Conservation (phyloP, 2,329 filamentous ascomycete species). For the Curvularia sp. region DNA sequence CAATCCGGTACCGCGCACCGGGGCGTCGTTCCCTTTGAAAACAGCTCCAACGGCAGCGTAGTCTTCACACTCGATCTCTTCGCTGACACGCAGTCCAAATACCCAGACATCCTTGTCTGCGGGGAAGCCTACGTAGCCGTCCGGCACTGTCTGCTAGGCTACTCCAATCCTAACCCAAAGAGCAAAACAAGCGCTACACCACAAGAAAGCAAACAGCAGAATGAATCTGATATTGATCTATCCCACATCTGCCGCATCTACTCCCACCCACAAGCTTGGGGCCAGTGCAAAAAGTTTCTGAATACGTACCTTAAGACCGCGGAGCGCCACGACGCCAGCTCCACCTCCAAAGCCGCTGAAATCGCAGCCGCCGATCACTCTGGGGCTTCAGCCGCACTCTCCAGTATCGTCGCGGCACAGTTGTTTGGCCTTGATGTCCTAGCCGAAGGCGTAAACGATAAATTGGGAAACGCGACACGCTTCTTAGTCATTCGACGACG, state of each 20-base stretch:
- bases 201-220: background rate
- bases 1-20: constrained; percentile 69
- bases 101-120: constrained; percentile 75
- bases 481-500: constrained; percentile 61
- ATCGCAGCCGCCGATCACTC: constrained; percentile 68
- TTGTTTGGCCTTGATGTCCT: constrained; percentile 73
- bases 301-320: constrained; percentile 70
- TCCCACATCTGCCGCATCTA: constrained; percentile 76
- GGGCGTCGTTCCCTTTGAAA: constrained; percentile 93
- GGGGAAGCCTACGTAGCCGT: constrained; percentile 87
- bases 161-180: background rate
- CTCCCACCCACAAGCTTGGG: constrained; percentile 94
- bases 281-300: constrained; percentile 84
- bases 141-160: constrained; percentile 82
- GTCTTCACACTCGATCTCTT: constrained; percentile 89
- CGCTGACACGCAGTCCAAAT: constrained; percentile 71
- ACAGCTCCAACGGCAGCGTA: constrained; percentile 92
- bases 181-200: background rate
- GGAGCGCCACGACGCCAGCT: constrained; percentile 84
- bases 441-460: constrained; percentile 73
- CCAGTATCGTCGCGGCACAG: constrained; percentile 74
- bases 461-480: constrained; percentile 76
- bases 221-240: constrained; percentile 49
- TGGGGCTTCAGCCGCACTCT: constrained; percentile 76
- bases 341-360: constrained; percentile 84